Base-by-base conservation (phyloP, 164 flowering plant species). In the Echeveria elegans region DNA sequence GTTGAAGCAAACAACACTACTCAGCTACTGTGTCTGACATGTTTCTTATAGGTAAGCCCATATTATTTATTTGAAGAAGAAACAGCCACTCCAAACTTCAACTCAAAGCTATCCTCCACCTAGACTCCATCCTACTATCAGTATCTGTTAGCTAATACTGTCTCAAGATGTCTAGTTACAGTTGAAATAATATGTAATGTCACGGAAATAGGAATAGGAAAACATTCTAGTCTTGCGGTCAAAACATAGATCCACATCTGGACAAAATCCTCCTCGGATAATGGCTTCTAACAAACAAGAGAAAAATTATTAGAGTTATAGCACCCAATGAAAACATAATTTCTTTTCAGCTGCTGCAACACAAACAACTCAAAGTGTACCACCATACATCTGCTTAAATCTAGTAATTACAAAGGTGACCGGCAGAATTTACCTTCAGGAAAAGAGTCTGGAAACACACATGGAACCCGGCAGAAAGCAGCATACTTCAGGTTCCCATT, bases 401-500 rank as follows among this genome's bases (percentile, higher is more conserved):
- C 61, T 28, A 50, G 1, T 26, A 28, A 56, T 26, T 56, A 56
- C 61, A 18, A 28, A 56, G 61, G 28, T 29, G 32, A 28, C 32
- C 61, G 28, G 31, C 32, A 56, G 28, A 28, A 18, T 26, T 56
- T 56, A 56, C 61, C 61, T 56, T 56, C n/a, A 3, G 28, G 29
- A 24, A 21, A 53, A 24, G 59, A 53, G 30, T 53, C 61, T 28
- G 61, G 61, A 56, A 28, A 16, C 0, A 56, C 18, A 28, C 61
- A 28, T 56, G 18, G 7, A 29, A 28, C 30, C 32, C 32, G 31
- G 61, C 14, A 26, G 61, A 23, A 26, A 56, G 32, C 61, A 26
- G 61, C 61, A 56, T 29, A 56, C 34, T 32, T 29, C 61, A 56
- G 18, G 30, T 56, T 56, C 32, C 61, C 61, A 28, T 28, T 56